Base-by-base conservation (phyloP, 441 rosid species). In the Arabidopsis hybrid region DNA sequence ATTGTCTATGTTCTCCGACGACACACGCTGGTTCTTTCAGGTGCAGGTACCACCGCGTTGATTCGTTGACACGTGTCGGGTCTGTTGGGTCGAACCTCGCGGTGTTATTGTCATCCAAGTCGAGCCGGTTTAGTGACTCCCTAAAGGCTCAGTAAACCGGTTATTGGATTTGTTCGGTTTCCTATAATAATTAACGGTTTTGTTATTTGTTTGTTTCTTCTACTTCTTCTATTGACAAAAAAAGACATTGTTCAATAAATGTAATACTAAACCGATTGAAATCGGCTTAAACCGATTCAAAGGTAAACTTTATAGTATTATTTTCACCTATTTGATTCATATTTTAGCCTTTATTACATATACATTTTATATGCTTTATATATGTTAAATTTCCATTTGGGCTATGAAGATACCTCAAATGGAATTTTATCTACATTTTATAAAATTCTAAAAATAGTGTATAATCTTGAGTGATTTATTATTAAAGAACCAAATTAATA, bases 1-100 rank as follows among this genome's bases (percentile, higher is more conserved):
- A 82, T 32, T 91, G 94, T 49, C 85, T 86, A 9, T 87, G 94
- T 81, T 89, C 96, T 3, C 92, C 96, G 6, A 91, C 96, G 8
- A 91, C 89, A 5, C 91, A 89, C 16, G 88, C 34, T 0, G 90
- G 96, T 65, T 91, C 96, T 1, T 89, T 89, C 65, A 69, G 92
- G 65, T 87, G 96, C 76, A 80, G 93, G 29, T 62, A 81, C 67
- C 93, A 88, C 71, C 69, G 96, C 18, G 49, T 16, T 0, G 21
- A 59, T 10, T 71, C 84, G 16, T 71, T 85, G 77, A 16, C 79
- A 6, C 86, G 90, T 10, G 81, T 59, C 14, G 80, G 82, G 10
- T 90, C 91, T 0, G 38, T 85, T 8, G 89, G 91, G 13, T 81
- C 87, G 60, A 88, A 85, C 38, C 88, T 86, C 57, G 73, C 85